phyloP scores from a whole-genome alignment of 1,284 basidiomycete genomes.

The Butyriboletus appendiculatus region DNA sequence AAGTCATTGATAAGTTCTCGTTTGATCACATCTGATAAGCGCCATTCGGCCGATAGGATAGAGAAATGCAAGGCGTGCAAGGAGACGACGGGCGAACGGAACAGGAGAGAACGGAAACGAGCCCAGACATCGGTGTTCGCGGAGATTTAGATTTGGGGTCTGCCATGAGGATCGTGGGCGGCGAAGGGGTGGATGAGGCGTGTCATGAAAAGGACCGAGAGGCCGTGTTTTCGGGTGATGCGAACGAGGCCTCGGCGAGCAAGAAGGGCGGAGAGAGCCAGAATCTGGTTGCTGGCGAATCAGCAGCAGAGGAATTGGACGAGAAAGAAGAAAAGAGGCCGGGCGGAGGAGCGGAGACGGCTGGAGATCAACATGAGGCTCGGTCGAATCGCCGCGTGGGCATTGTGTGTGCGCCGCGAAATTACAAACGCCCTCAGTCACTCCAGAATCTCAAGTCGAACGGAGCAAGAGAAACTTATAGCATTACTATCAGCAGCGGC shows the following conservation, averaged over 20 bases:
- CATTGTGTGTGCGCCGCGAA: slow-evolving; percentile 28
- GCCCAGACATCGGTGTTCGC: slow-evolving; percentile 10
- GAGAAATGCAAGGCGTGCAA: slow-evolving; percentile 10
- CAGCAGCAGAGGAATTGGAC: not conserved
- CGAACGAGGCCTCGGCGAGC: slow-evolving; percentile 13
- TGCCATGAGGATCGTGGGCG: slow-evolving; percentile 27
- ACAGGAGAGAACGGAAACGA: slow-evolving; percentile 1
- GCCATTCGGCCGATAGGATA: slow-evolving; percentile 4
- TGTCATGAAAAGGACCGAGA: slow-evolving; percentile 19
- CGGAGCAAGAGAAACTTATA: slow-evolving; percentile 13
- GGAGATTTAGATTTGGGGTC: slow-evolving; percentile 25
- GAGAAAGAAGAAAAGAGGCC: slow-evolving; percentile 1
- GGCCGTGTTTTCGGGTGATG: slow-evolving; percentile 24
- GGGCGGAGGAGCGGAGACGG: slow-evolving; percentile 24
- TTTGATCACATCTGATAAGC: slow-evolving; percentile 10
- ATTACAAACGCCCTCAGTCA: slow-evolving; percentile 36
- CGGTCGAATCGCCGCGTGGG: slow-evolving; percentile 34
- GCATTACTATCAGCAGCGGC: slow-evolving; percentile 13
- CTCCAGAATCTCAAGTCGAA: slow-evolving; percentile 29
- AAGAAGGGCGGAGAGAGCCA: not conserved
- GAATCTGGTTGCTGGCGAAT: slow-evolving; percentile 14
- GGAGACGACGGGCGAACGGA: slow-evolving; percentile 1
- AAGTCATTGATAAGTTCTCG: not conserved
- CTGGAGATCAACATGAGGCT: slow-evolving; percentile 28
- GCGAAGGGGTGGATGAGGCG: slow-evolving; percentile 23